A percentile compares a stretch with the other conserved stretches of the same genome.
These are phyloP conservation scores for Pyricularia sp. DNA, from an alignment of 2,329 filamentous ascomycete genomes.

Conservation along the genomic window DNA sequence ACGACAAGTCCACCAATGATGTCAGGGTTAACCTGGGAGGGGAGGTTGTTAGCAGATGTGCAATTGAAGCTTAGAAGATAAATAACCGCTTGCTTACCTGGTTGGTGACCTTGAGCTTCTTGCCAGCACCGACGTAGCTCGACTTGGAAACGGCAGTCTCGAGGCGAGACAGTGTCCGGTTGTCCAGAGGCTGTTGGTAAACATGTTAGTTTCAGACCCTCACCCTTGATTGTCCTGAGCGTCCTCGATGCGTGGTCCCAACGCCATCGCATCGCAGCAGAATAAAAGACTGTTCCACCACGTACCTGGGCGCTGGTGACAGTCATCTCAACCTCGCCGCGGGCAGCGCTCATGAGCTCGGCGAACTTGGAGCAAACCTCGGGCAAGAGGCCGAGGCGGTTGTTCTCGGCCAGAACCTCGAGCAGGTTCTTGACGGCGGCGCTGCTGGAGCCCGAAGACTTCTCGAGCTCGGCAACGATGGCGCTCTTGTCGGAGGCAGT, in stretches of 20 bases:
- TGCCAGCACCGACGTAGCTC: slow-evolving; percentile 72
- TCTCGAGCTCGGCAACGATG: slow-evolving; percentile 78
- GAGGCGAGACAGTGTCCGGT: slow-evolving; percentile 71
- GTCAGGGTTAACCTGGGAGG: slow-evolving; percentile 73
- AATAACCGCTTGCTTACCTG: slow-evolving; percentile 39
- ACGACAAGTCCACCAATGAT: slow-evolving; percentile 89
- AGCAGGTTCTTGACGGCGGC: slow-evolving; percentile 93
- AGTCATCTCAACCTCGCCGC: slow-evolving; percentile 84
- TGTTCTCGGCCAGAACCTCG: slow-evolving; percentile 83
- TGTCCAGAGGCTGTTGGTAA: slow-evolving; percentile 59
- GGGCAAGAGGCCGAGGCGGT: slow-evolving; percentile 73
- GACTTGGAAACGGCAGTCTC: slow-evolving; percentile 86
- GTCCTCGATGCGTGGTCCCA: background rate
- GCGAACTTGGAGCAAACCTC: slow-evolving; percentile 79
- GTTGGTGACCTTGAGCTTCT: slow-evolving; percentile 94
- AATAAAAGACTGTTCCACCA: background rate
- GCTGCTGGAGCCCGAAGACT: slow-evolving; percentile 57
- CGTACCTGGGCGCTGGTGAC: slow-evolving; percentile 83
- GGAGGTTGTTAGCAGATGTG: background rate
- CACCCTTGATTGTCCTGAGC: background rate
- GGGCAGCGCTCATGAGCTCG: slow-evolving; percentile 74
- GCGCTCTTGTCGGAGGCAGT: slow-evolving; percentile 65
- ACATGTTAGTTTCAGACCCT: slow-evolving; percentile 12
- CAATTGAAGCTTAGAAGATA: slow-evolving; percentile 7
- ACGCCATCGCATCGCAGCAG: slow-evolving; percentile 8